Evolutionary conservation across 805 yeast genomes (phyloP).

Genomic region (Metschnikowia noctiluminum): DNA sequence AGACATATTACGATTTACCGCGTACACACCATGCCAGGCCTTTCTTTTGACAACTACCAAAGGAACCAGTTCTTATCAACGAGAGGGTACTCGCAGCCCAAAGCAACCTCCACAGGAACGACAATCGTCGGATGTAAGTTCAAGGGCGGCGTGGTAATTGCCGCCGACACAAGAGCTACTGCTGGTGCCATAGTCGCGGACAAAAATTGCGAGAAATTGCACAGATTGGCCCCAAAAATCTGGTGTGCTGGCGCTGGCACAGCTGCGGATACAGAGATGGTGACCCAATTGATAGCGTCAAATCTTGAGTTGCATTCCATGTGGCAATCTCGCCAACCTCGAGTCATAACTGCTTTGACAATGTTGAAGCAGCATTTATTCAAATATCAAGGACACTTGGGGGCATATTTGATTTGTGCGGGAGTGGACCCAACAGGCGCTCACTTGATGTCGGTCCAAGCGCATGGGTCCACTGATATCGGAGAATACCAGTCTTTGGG

Average conservation of each 20-base stretch:
- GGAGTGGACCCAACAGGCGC: conserved; percentile 97
- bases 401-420: conserved; percentile 97
- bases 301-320: conserved; percentile 87
- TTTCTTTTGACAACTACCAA: conserved; percentile 89
- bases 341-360: conserved; percentile 91
- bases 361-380: conserved; percentile 92
- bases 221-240: conserved; percentile 81
- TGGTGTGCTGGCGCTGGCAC: conserved; percentile 99
- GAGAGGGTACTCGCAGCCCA: conserved; percentile 74
- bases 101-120: conserved; percentile 97
- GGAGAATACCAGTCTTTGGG: conserved; percentile 92
- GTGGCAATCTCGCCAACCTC: conserved; percentile 79
- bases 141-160: conserved; percentile 92
- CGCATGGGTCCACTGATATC: conserved; percentile 97
- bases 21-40: conserved; percentile 69
- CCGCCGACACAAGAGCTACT: conserved; percentile 98
- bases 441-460: conserved; percentile 87
- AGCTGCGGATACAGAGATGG: conserved; percentile 99
- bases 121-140: conserved; percentile 96
- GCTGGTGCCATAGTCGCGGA: conserved; percentile 96
- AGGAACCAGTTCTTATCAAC: conserved; percentile 75
- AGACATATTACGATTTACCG: too few relatives aligned
- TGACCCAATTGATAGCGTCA: conserved; percentile 87
- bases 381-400: conserved; percentile 95
- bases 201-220: conserved; percentile 95